phyloP scores from a whole-genome alignment of 1,284 basidiomycete genomes.

The Veloporphyrellus conicus region DNA sequence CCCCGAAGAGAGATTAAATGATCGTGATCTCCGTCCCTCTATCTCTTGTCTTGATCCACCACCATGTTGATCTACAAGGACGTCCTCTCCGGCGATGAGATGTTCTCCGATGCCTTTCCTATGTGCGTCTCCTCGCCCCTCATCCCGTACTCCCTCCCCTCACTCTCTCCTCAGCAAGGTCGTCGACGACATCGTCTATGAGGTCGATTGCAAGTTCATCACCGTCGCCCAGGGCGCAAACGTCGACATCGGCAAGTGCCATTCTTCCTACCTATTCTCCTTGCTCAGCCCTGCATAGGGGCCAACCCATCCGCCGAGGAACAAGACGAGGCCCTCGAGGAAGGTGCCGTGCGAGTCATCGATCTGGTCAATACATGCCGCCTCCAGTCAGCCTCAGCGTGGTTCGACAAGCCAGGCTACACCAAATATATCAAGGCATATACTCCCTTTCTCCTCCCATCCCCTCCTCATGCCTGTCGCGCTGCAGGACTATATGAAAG shows the following conservation, averaged over 20 bases:
- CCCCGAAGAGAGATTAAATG: slow-evolving; percentile 23
- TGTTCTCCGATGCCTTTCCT: slow-evolving; percentile 92
- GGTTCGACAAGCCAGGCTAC: slow-evolving; percentile 94
- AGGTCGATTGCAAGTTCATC: slow-evolving; percentile 83
- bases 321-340: slow-evolving; percentile 76
- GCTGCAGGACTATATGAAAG: slow-evolving; percentile 74
- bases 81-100: slow-evolving; percentile 81
- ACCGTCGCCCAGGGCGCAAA: slow-evolving; percentile 75
- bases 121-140: slow-evolving; percentile 42
- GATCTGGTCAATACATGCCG: slow-evolving; percentile 93
- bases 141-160: not conserved
- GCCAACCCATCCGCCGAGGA: slow-evolving; percentile 94
- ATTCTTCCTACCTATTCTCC: not conserved
- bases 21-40: slow-evolving; percentile 1
- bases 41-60: slow-evolving; percentile 20
- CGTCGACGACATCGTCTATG: slow-evolving; percentile 82
- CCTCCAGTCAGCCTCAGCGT: slow-evolving; percentile 71
- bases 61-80: slow-evolving; percentile 79
- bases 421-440: slow-evolving; percentile 86
- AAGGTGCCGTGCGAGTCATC: slow-evolving; percentile 77
- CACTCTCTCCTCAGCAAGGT: slow-evolving; percentile 54
- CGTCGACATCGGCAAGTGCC: slow-evolving; percentile 80
- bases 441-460: not conserved
- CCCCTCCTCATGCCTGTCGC: slow-evolving; percentile 27
- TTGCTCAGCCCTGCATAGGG: slow-evolving; percentile 43